Base-by-base conservation (phyloP, 2,329 filamentous ascomycete species). In the Metarhizium rileyi region DNA sequence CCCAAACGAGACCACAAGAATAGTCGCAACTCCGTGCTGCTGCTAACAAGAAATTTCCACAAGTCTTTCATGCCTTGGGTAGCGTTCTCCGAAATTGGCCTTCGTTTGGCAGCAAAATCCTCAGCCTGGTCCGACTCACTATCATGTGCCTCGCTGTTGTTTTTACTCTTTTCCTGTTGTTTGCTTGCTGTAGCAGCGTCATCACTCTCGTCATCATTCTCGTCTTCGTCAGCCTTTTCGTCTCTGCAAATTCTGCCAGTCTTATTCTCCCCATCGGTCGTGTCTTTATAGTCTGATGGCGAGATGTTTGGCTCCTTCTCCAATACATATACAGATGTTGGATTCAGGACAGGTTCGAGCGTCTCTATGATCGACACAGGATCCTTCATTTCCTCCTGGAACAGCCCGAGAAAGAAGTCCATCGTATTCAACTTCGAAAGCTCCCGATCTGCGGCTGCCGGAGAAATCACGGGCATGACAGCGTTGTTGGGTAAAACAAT, bases 331-430 rank as follows among this genome's bases (percentile, higher is more conserved):
- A 82, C 78, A 0, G 81, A 74, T 4, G 76, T 70, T 0, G 86
- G 83, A 54, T 96, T 91, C 5, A 98, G 73, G 9, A 98, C 86
- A 4, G 93, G 93, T 61, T 98, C 93, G 33, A 98, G 71, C 26
- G 84, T 93, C 60, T 96, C 90, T 51, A 98, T 96, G 20, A 96
- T 81, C 5, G 84, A 78, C 12, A 91, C 78, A 0, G 91, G 87
- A 57, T 96, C 84, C 44, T 84, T 82, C 51, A 84, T 79, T 50
- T 93, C 86, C 35, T 90, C 83, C 52, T 87, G 86, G 63, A 97
- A 97, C 1, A 98, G 79, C 35, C 84, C 87, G 46, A 90, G 76
- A 66, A 98, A 97, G 65, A 97, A 97, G 61, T 96, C 91, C 80
- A 95, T 93, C 0, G 91, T 97, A 14, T 88, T 95, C 30, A 97